Conservation (phyloP, 1,284 basidiomycete genomes). For the Ceratobasidium sp. region DNA sequence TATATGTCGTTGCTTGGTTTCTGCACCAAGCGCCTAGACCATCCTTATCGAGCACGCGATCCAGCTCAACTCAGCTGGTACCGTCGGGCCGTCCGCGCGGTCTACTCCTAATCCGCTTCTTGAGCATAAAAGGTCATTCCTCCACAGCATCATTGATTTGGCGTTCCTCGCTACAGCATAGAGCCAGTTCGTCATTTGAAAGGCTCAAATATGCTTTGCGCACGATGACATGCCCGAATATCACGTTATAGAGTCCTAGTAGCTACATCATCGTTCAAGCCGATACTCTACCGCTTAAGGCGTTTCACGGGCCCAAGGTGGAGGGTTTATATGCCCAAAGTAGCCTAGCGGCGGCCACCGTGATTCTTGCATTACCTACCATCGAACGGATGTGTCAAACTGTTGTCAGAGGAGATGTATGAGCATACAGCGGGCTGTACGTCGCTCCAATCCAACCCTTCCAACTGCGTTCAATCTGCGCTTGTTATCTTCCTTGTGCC, state of each 20-base stretch:
- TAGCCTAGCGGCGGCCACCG: not conserved
- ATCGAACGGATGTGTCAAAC: not conserved
- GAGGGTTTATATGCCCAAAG: conserved; percentile 3
- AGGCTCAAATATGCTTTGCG: not conserved
- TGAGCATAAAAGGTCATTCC: conserved; percentile 20
- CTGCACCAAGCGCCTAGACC: conserved; percentile 20
- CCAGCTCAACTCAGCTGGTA: conserved; percentile 44
- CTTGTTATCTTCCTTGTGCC: conserved; percentile 4
- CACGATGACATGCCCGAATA: not conserved
- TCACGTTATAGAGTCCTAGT: not conserved
- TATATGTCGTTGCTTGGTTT: conserved; percentile 28
- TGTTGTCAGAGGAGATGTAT: not conserved
- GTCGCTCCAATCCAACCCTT: conserved; percentile 14
- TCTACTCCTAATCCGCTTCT: conserved; percentile 22
- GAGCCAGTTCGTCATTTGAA: conserved; percentile 8
- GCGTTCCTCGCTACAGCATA: conserved; percentile 7
- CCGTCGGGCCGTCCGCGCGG: conserved; percentile 25
- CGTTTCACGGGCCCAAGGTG: conserved; percentile 1
- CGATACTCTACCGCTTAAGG: not conserved
- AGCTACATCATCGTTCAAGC: not conserved
- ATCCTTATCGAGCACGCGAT: conserved; percentile 31
- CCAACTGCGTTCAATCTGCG: conserved; percentile 25
- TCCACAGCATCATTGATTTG: conserved; percentile 4
- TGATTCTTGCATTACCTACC: not conserved
- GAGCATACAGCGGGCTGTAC: not conserved